Percentiles rank a stretch among this genome's conserved stretches.
Evolutionary conservation across 106 monocot species (phyloP).

Genomic region (Dioscorea zingiberensis): DNA sequence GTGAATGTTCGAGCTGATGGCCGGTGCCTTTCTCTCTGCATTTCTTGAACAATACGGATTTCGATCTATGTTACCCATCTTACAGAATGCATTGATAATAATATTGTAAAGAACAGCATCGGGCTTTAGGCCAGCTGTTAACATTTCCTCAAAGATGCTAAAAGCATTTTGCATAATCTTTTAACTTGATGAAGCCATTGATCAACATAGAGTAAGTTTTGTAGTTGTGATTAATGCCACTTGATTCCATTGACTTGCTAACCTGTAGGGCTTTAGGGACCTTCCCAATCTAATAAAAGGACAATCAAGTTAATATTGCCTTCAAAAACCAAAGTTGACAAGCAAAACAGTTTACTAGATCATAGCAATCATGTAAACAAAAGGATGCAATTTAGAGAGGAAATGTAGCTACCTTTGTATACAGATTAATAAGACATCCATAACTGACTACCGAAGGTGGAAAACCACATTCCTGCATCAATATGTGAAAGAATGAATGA

Average conservation of each 20-base stretch:
- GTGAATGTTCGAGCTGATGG: slow-evolving; percentile 82
- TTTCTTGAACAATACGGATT: slow-evolving; percentile 63
- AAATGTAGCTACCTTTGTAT: slow-evolving; percentile 54
- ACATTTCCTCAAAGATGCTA: slow-evolving; percentile 84
- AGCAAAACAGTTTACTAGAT: too few species aligned
- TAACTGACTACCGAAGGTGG: slow-evolving; percentile 81
- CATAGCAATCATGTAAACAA: too few species aligned
- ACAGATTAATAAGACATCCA: slow-evolving; percentile 93
- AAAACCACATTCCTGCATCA: slow-evolving; percentile 85
- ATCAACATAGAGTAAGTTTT: slow-evolving; percentile 98
- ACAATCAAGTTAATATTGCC: too few species aligned
- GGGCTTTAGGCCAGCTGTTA: slow-evolving; percentile 61
- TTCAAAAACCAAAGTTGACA: too few species aligned
- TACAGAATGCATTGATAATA: slow-evolving; percentile 87
- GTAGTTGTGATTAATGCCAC: slow-evolving; percentile 78
- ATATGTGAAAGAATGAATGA: slow-evolving; percentile 7
- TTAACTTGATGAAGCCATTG: slow-evolving; percentile 78
- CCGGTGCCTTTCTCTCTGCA: slow-evolving; percentile 69
- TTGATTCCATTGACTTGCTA: slow-evolving; percentile 64
- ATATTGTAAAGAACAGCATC: slow-evolving; percentile 88
- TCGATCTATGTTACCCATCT: slow-evolving; percentile 88
- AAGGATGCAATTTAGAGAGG: too few species aligned
- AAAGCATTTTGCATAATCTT: slow-evolving; percentile 97
- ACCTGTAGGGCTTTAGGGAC: slow-evolving; percentile 74
- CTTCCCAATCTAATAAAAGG: slow-evolving; percentile 76